phyloP scores from a whole-genome alignment of 2,329 filamentous ascomycete genomes.

The Diplodia intermedia region DNA sequence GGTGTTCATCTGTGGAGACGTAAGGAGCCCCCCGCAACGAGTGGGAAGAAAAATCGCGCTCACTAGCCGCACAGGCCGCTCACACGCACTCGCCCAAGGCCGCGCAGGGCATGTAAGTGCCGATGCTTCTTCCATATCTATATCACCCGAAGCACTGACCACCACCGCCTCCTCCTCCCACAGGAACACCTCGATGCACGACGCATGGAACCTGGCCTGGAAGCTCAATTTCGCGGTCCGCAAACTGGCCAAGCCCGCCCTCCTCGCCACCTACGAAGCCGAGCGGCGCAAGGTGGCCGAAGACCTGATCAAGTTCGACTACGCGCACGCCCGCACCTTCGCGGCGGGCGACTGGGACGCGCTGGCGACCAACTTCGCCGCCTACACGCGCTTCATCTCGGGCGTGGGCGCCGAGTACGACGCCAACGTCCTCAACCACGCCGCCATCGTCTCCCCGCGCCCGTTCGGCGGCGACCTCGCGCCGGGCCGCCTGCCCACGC shows the following conservation, averaged over 20 bases:
- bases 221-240: conserved; percentile 52
- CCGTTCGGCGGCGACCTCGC: conserved; percentile 39
- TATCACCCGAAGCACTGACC: neutral
- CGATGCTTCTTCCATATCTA: conserved; percentile 30
- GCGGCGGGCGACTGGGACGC: conserved; percentile 67
- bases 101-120: conserved; percentile 51
- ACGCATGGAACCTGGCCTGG: conserved; percentile 54
- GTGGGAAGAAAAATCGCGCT: neutral
- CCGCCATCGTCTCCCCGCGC: no score
- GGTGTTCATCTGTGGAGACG: conserved; percentile 60
- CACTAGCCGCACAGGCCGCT: conserved; percentile 39
- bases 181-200: conserved; percentile 54
- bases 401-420: conserved; percentile 74
- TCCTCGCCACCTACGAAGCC: conserved; percentile 50
- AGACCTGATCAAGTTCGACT: conserved; percentile 54
- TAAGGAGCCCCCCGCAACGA: conserved; percentile 37
- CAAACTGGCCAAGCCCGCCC: conserved; percentile 46
- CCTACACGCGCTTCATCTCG: conserved; percentile 75
- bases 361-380: conserved; percentile 71
- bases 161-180: no score
- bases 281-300: conserved; percentile 53
- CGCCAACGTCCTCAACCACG: conserved; percentile 67
- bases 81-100: conserved; percentile 53
- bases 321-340: conserved; percentile 59
- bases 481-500: conserved; percentile 61